Evolutionary conservation across 2,329 filamentous ascomycete genomes (phyloP), one percentile per base, ranked within the genome.

Genomic region (Talaromyces sp.): DNA sequence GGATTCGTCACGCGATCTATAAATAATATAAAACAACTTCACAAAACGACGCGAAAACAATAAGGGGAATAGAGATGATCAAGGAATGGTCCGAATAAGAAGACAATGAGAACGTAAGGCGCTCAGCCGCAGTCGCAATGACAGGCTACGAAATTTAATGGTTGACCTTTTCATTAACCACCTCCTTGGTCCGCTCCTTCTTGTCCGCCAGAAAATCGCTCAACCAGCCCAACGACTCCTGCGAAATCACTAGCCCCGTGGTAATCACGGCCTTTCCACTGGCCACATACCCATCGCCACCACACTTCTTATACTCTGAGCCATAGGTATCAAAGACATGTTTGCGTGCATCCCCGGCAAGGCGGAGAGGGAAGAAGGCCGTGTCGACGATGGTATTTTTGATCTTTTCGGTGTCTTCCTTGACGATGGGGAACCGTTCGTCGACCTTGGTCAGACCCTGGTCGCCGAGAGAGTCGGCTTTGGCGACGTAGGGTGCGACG

Each of bases 401-500:
- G 61, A 93, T 83, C 76, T 91, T 89, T 69, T 85, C 82, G 31
- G 90, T 91, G 60, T 90, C 87, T 80, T 92, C 89, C 82, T 89
- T 91, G 76, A 94, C 84, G 67, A 86, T 83, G 61, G 91, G 91
- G 76, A 93, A 89, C 68, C 82, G 85, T 76, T 86, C 80, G 70
- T 94, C 91, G 71, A 94, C 82, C 73, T 85, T 87, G 72, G 79
- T 82, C 69, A 94, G 83, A n/a, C 89, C 86, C 75, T 86, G 83
- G 78, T 92, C 88, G 69, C 89, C 90, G 61, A 96, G 80, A 66
- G 86, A 80, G 77, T 98, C 95, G 73, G 89, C 93, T 78, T 89
- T 92, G 76, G 87, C 83, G 69, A 96, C 86, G 79, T 97, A 97
- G 0, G 94, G 93, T 61, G 89, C 88, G 68, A 96, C 86, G 77